These are phyloP conservation scores for Colletotrichum godetiae DNA, from an alignment of 2,329 filamentous ascomycete genomes.

Conservation along the genomic window DNA sequence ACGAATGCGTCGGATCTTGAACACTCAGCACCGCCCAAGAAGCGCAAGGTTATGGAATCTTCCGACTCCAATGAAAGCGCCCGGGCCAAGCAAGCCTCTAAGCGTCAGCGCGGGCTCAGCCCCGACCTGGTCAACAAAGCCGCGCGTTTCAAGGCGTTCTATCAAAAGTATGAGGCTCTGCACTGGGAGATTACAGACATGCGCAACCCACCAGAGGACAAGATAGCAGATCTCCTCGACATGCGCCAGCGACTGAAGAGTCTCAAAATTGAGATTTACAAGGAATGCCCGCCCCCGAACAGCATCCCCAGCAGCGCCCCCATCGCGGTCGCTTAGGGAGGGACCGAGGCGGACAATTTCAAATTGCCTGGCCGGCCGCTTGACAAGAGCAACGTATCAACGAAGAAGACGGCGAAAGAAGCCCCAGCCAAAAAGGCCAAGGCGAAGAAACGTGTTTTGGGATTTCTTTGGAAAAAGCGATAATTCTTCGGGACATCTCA, in stretches of 20 bases:
- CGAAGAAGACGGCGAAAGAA: conserved; percentile 7
- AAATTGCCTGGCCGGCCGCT: not conserved
- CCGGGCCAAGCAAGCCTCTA: conserved; percentile 41
- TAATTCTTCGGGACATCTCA: conserved; percentile 28
- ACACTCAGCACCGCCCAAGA: conserved; percentile 52
- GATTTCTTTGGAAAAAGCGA: conserved; percentile 26
- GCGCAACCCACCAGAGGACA: conserved; percentile 62
- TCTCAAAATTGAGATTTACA: conserved; percentile 72
- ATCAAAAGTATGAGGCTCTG: conserved; percentile 67
- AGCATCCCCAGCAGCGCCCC: conserved; percentile 11
- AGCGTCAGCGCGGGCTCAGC: conserved; percentile 53
- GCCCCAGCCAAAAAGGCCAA: not conserved
- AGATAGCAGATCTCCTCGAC: conserved; percentile 61
- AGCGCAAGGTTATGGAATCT: conserved; percentile 52
- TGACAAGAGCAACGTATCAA: conserved; percentile 4
- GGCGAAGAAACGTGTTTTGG: conserved; percentile 2
- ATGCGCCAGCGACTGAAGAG: conserved; percentile 65
- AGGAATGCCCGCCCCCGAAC: conserved; percentile 48
- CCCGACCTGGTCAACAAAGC: conserved; percentile 64
- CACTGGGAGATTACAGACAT: conserved; percentile 65
- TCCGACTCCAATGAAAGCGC: conserved; percentile 34
- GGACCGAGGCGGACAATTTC: not conserved
- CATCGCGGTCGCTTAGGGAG: conserved; percentile 35
- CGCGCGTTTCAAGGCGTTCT: conserved; percentile 65
- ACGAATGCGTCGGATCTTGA: conserved; percentile 74